Conservation (phyloP, 1,284 basidiomycete species). For the Ustilago crameri region DNA sequence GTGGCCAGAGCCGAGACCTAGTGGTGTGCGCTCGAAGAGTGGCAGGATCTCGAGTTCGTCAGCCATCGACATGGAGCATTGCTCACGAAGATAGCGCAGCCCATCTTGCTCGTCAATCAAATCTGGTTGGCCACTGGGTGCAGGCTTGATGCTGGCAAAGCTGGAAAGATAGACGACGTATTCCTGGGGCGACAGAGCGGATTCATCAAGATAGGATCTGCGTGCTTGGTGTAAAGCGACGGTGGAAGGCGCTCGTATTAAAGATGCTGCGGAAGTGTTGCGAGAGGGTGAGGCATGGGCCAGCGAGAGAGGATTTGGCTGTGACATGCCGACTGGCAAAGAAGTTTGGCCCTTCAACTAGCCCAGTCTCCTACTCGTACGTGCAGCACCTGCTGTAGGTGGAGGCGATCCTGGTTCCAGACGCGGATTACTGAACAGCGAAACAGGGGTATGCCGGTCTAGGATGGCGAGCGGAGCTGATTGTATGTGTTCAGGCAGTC, state of each 20-base stretch:
- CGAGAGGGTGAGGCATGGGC: conserved; percentile 25
- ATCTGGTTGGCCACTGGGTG: conserved; percentile 59
- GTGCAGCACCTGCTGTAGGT: too few relatives aligned
- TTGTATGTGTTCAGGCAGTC: too few relatives aligned
- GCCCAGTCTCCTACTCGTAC: too few relatives aligned
- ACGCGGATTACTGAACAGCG: too few relatives aligned
- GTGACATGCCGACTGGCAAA: conserved; percentile 20
- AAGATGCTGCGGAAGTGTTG: conserved; percentile 27
- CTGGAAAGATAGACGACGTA: conserved; percentile 58
- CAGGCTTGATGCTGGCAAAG: conserved; percentile 57
- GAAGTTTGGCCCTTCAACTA: neutral
- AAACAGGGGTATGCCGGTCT: too few relatives aligned
- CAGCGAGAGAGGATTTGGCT: conserved; percentile 14
- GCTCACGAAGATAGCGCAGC: conserved; percentile 61
- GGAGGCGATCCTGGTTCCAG: too few relatives aligned
- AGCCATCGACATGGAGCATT: conserved; percentile 58
- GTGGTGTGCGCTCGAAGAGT: conserved; percentile 64
- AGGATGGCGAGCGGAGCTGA: too few relatives aligned
- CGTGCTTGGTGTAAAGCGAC: conserved; percentile 26
- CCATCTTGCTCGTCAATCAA: conserved; percentile 64
- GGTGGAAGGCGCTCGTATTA: conserved; percentile 25
- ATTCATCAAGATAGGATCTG: conserved; percentile 55
- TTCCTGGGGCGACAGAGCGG: conserved; percentile 66
- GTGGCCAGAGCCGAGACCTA: conserved; percentile 62
- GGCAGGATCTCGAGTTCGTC: conserved; percentile 67